These are phyloP conservation scores for Pseudogymnoascus sp. DNA, from an alignment of 2,329 filamentous ascomycete species.

Conservation along the genomic window DNA sequence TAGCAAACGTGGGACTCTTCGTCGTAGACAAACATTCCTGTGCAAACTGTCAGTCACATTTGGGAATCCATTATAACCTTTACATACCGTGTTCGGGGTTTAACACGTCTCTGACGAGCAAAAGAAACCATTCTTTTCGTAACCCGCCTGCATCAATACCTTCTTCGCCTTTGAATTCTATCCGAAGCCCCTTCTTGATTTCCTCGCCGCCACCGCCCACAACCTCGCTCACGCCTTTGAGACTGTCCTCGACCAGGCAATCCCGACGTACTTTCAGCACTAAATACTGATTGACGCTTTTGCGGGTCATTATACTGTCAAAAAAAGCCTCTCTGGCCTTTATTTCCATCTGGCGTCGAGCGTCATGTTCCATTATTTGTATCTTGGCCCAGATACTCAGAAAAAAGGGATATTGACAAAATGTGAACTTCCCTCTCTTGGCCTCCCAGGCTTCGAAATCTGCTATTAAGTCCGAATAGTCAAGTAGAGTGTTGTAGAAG, in stretches of 20 bases:
- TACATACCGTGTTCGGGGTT: slow-evolving; percentile 76
- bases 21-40: slow-evolving; percentile 87
- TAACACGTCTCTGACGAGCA: slow-evolving; percentile 83
- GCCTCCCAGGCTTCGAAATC: slow-evolving; percentile 88
- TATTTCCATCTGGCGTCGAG: slow-evolving; percentile 78
- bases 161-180: slow-evolving; percentile 82
- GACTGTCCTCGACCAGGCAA: slow-evolving; percentile 80
- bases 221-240: slow-evolving; percentile 77
- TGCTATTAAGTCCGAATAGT: slow-evolving; percentile 74
- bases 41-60: slow-evolving; percentile 12
- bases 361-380: slow-evolving; percentile 81
- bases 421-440: slow-evolving; percentile 66
- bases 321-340: slow-evolving; percentile 88
- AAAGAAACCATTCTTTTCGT: slow-evolving; percentile 89
- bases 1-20: slow-evolving; percentile 88
- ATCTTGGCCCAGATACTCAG: slow-evolving; percentile 91
- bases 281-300: slow-evolving; percentile 69
- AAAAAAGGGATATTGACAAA: slow-evolving; percentile 89
- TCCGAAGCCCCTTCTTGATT: slow-evolving; percentile 81
- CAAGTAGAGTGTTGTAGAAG: slow-evolving; percentile 82
- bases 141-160: slow-evolving; percentile 85
- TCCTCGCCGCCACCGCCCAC: slow-evolving; percentile 75
- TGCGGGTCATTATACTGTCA: slow-evolving; percentile 72
- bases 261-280: slow-evolving; percentile 72
- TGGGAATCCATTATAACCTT: background rate